phyloP scores from a whole-genome alignment of 148 eudicot genomes.

The Suaeda aralocaspica region DNA sequence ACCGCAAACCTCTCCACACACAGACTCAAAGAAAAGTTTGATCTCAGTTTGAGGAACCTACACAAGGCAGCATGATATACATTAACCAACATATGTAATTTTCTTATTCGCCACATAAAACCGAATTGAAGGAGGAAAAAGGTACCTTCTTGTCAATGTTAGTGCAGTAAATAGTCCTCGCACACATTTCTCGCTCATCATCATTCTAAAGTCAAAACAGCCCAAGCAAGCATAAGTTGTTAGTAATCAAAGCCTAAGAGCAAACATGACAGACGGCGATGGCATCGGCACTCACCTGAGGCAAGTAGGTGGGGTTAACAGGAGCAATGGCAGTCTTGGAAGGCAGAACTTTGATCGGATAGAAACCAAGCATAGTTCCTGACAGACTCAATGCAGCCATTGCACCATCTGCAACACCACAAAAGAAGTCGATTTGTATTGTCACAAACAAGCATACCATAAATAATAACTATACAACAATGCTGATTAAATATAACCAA shows the following conservation, averaged over 20 bases:
- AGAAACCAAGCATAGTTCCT: slow-evolving; percentile 90
- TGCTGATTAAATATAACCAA: not conserved
- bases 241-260: not conserved
- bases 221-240: slow-evolving; percentile 3
- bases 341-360: slow-evolving; percentile 83
- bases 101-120: not conserved
- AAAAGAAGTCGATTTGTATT: not conserved
- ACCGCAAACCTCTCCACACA: slow-evolving; percentile 77
- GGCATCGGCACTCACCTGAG: slow-evolving; percentile 46
- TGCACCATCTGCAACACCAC: slow-evolving; percentile 64
- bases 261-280: not conserved
- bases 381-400: slow-evolving; percentile 68
- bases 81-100: slow-evolving; percentile 1
- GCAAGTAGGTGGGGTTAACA: slow-evolving; percentile 87
- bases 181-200: slow-evolving; percentile 94
- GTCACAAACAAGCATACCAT: not conserved
- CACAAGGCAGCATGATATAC: not conserved
- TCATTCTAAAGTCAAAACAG: slow-evolving; percentile 52
- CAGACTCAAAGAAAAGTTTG: slow-evolving; percentile 66
- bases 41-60: slow-evolving; percentile 81
- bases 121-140: not conserved
- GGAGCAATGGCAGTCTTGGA: slow-evolving; percentile 99
- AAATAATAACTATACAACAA: not conserved
- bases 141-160: slow-evolving; percentile 86
- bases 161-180: slow-evolving; percentile 84